Evolutionary conservation across 2,329 filamentous ascomycete species (phyloP).

Genomic region (Verticillium dahliae): DNA sequence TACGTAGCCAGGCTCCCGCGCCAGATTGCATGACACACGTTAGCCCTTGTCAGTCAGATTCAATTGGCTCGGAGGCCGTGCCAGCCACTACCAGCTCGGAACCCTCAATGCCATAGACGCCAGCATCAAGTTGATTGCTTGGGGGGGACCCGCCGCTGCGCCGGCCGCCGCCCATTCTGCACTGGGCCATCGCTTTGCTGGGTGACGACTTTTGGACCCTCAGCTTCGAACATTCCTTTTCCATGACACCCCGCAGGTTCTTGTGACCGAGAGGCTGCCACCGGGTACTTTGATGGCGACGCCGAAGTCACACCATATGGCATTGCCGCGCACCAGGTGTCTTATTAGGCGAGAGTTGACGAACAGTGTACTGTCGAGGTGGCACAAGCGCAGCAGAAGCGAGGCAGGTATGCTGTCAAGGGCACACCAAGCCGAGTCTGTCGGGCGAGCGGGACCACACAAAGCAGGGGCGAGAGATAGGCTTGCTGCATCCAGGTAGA

Average conservation of each 20-base stretch:
- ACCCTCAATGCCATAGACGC: not conserved
- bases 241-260: not conserved
- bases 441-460: not conserved
- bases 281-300: not conserved
- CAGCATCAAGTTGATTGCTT: not conserved
- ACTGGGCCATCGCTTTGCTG: not conserved
- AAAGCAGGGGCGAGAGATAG: not conserved
- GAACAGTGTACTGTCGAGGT: not conserved
- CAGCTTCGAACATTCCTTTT: too few relatives aligned
- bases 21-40: constrained; percentile 24
- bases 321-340: not conserved
- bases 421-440: not conserved
- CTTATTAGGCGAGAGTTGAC: not conserved
- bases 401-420: not conserved
- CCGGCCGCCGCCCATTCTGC: not conserved
- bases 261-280: not conserved
- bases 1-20: constrained; percentile 21
- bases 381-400: not conserved
- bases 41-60: constrained; percentile 15
- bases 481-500: not conserved
- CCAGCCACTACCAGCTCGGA: constrained; percentile 12
- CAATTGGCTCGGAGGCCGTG: constrained; percentile 22
- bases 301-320: not conserved
- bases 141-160: not conserved
- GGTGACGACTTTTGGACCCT: too few relatives aligned